Evolutionary conservation across 139 green algal genomes (phyloP).

Genomic region (Chlamydomonas schloesseri): DNA sequence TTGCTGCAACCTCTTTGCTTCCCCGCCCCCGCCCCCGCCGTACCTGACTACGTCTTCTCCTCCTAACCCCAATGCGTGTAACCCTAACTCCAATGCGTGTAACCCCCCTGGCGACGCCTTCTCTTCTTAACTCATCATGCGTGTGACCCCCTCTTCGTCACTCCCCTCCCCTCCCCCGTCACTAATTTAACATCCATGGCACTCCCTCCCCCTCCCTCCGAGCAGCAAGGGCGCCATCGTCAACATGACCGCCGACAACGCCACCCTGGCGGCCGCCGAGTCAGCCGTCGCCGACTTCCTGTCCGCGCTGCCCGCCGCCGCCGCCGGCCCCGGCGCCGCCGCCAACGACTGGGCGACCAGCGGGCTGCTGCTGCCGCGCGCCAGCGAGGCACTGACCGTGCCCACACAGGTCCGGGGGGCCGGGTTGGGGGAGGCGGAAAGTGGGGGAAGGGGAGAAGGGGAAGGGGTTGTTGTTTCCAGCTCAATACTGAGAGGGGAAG

Average conservation of each 20-base stretch:
- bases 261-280: slow-evolving; percentile 75
- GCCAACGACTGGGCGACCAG: slow-evolving; percentile 13
- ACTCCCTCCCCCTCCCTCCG: neutral
- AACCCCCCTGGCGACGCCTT: too few species aligned
- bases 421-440: neutral
- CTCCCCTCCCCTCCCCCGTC: neutral
- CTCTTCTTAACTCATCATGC: too few species aligned
- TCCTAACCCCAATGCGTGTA: too few species aligned
- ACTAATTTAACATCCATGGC: too few species aligned
- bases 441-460: neutral
- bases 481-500: too few species aligned
- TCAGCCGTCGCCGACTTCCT: slow-evolving; percentile 83
- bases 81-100: too few species aligned
- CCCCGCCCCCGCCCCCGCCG: neutral
- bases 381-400: slow-evolving; percentile 94
- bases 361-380: slow-evolving; percentile 51
- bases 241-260: slow-evolving; percentile 95
- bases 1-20: too few species aligned
- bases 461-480: neutral
- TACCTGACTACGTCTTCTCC: too few species aligned
- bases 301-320: slow-evolving; percentile 74
- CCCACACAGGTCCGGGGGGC: slow-evolving; percentile 86
- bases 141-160: too few species aligned
- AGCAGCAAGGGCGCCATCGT: slow-evolving; percentile 82
- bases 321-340: neutral